These are phyloP conservation scores for Aspergillus sclerotialis DNA, from an alignment of 2,329 filamentous ascomycete species.

Conservation along the genomic window DNA sequence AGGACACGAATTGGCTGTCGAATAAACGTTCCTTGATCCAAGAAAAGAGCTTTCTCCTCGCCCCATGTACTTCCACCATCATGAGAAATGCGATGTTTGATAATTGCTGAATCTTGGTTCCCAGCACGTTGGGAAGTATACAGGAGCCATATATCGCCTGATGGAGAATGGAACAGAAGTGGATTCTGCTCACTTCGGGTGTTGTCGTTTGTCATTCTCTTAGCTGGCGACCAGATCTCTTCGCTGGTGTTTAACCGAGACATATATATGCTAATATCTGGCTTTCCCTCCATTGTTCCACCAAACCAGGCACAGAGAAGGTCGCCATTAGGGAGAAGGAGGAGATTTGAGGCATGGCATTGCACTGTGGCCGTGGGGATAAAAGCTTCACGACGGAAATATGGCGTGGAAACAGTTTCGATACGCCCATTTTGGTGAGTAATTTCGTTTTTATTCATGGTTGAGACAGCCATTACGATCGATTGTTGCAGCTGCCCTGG, in stretches of 20 bases:
- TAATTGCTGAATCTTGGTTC: slow-evolving; percentile 37
- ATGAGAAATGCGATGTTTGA: slow-evolving; percentile 30
- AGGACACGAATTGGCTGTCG: slow-evolving; percentile 36
- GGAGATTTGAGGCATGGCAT: slow-evolving; percentile 41
- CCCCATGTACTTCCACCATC: slow-evolving; percentile 35
- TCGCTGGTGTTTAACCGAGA: slow-evolving; percentile 28
- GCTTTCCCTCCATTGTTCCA: slow-evolving; percentile 39
- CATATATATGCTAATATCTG: slow-evolving; percentile 40
- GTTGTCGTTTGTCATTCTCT: slow-evolving; percentile 33
- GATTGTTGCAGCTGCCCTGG: no score
- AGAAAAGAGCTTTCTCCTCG: slow-evolving; percentile 23
- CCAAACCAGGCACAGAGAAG: slow-evolving; percentile 42
- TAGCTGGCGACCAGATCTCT: slow-evolving; percentile 24
- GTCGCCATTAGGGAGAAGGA: slow-evolving; percentile 34
- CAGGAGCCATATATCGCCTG: slow-evolving; percentile 34
- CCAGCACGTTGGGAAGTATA: slow-evolving; percentile 41
- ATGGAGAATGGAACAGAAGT: slow-evolving; percentile 34
- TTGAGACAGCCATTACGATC: no score
- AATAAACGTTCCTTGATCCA: slow-evolving; percentile 34
- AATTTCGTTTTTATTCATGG: no score
- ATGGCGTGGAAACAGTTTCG: no score
- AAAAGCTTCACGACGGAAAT: slow-evolving; percentile 8
- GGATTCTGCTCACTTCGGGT: slow-evolving; percentile 42
- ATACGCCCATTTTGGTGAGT: no score
- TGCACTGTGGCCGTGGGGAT: slow-evolving; percentile 38